phyloP scores from a whole-genome alignment of 257 asterid genomes.

The Nyctanthes arbortristis region DNA sequence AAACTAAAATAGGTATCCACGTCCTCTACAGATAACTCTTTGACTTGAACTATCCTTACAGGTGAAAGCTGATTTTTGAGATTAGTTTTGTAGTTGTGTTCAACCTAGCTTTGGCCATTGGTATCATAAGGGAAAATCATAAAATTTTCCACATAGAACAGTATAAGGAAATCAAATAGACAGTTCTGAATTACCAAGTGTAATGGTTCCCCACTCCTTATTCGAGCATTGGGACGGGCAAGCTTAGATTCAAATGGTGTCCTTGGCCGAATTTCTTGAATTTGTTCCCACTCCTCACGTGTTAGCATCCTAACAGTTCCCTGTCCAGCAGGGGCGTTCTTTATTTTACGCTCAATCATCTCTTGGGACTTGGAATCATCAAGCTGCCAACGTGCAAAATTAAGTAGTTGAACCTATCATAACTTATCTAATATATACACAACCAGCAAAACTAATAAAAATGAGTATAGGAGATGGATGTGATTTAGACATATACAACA shows the following conservation, averaged over 20 bases:
- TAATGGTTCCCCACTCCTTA: conserved; percentile 57
- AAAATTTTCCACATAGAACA: not conserved
- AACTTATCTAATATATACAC: not conserved
- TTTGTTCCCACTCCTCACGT: conserved; percentile 88
- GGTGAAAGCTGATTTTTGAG: not conserved
- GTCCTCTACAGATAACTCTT: not conserved
- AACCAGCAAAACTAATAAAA: not conserved
- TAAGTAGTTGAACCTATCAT: not conserved
- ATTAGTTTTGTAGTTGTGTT: not conserved
- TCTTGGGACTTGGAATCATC: conserved; percentile 6
- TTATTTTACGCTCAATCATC: conserved; percentile 64
- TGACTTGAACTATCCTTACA: not conserved
- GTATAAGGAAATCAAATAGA: conserved; percentile 4
- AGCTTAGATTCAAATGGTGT: conserved; percentile 87
- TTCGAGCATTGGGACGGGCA: conserved; percentile 70
- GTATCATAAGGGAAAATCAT: not conserved
- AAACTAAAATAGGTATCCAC: not conserved
- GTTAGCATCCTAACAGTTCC: conserved; percentile 89
- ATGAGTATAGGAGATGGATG: not conserved
- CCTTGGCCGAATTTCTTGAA: conserved; percentile 74
- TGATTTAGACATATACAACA: not conserved
- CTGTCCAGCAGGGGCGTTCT: conserved; percentile 80
- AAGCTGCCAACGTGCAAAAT: not conserved
- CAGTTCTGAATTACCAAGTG: conserved; percentile 36
- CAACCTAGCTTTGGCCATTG: not conserved